These are phyloP conservation scores for Lentinula edodes DNA, from an alignment of 768 basidiomycete species.

Conservation along the genomic window DNA sequence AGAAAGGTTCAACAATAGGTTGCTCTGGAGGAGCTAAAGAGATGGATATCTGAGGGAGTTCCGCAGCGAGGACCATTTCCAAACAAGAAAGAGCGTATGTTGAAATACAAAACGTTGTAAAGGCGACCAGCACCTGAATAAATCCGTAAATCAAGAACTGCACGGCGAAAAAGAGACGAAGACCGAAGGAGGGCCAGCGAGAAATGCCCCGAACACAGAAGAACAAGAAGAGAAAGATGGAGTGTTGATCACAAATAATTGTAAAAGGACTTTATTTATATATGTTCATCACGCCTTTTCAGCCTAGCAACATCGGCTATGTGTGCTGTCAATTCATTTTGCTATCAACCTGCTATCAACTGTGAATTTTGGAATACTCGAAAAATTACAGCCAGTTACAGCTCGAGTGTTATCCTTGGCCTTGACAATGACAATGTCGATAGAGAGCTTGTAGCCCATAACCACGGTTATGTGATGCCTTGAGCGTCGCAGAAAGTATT, in stretches of 20 bases:
- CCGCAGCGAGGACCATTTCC: slow-evolving; percentile 36
- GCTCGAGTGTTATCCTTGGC: background rate
- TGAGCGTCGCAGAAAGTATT: background rate
- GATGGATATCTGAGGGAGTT: slow-evolving; percentile 65
- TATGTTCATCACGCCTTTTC: background rate
- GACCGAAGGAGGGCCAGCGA: slow-evolving; percentile 20
- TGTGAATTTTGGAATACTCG: background rate
- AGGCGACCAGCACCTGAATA: slow-evolving; percentile 51
- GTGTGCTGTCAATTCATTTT: background rate
- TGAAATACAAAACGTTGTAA: slow-evolving; percentile 18
- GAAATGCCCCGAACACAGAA: slow-evolving; percentile 13
- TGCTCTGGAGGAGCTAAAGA: slow-evolving; percentile 62
- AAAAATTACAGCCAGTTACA: background rate
- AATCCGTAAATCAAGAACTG: slow-evolving; percentile 17
- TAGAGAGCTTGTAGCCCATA: background rate
- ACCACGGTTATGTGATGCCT: background rate
- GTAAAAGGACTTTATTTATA: background rate
- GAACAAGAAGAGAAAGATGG: slow-evolving; percentile 23
- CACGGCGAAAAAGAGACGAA: slow-evolving; percentile 22
- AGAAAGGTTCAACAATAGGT: slow-evolving; percentile 47
- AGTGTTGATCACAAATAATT: slow-evolving; percentile 7
- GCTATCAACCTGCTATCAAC: background rate
- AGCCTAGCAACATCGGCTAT: background rate
- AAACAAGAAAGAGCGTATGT: slow-evolving; percentile 14
- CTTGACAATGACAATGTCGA: background rate